A percentile compares a stretch with the other conserved stretches of the same genome.
Evolutionary conservation across 352 stramenopile species (phyloP).

Genomic region (Phytopythium cucurbitacearum): DNA sequence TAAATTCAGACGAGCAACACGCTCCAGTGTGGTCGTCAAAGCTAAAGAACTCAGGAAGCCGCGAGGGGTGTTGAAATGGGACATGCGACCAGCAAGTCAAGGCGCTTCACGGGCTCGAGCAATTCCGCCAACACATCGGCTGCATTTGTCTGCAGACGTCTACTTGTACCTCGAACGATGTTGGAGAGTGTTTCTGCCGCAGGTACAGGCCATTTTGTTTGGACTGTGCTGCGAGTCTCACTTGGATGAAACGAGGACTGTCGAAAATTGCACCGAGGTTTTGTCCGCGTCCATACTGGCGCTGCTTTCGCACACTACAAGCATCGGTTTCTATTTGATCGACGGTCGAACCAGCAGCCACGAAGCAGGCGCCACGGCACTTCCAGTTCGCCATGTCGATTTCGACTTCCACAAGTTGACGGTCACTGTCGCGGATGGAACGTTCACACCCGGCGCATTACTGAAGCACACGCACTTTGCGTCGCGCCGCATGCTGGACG

Average conservation of each 20-base stretch:
- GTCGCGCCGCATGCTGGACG: constrained; percentile 30
- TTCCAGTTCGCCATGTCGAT: constrained; percentile 51
- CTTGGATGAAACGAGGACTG: constrained; percentile 35
- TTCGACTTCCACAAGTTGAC: constrained; percentile 51
- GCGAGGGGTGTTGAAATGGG: constrained; percentile 33
- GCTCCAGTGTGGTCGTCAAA: constrained; percentile 37
- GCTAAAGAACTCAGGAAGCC: constrained; percentile 42
- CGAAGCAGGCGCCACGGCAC: constrained; percentile 5
- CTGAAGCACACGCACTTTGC: constrained; percentile 40
- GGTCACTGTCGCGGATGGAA: constrained; percentile 46
- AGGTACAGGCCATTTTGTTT: constrained; percentile 54
- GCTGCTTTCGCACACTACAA: background rate
- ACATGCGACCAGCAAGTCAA: constrained; percentile 1
- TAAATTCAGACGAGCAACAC: constrained; percentile 49
- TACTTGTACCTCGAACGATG: constrained; percentile 44
- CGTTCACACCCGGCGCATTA: constrained; percentile 38
- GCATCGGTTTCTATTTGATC: constrained; percentile 1
- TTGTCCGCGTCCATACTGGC: constrained; percentile 7
- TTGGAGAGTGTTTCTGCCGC: constrained; percentile 52
- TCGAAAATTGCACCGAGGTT: constrained; percentile 36
- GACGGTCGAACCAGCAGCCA: background rate
- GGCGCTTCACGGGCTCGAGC: background rate
- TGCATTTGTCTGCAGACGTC: constrained; percentile 20
- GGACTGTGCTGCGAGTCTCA: constrained; percentile 49
- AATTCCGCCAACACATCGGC: constrained; percentile 42